Conservation (phyloP, 352 stramenopile species). For the Phytopythium ostracodes region DNA sequence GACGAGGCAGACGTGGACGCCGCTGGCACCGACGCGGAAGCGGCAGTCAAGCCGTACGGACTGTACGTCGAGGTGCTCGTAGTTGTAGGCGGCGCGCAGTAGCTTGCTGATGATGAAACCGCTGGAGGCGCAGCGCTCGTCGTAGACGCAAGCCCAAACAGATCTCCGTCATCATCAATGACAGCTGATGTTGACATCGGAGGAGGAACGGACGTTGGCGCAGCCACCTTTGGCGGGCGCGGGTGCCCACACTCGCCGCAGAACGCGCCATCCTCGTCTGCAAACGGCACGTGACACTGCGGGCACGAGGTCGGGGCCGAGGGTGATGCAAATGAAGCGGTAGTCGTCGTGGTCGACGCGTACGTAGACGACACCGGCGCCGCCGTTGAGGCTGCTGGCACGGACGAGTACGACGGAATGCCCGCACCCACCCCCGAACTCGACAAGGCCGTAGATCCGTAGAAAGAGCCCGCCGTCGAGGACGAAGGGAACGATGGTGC, state of each 20-base stretch:
- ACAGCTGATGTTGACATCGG: not conserved
- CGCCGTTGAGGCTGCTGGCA: not conserved
- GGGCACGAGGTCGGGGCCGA: conserved; percentile 22
- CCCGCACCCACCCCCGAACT: conserved; percentile 11
- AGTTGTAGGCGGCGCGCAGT: not conserved
- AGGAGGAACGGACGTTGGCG: not conserved
- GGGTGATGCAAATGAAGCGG: not conserved
- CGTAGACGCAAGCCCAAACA: conserved; percentile 47
- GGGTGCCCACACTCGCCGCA: conserved; percentile 74
- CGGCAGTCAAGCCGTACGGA: conserved; percentile 5
- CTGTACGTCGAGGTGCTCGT: conserved; percentile 7
- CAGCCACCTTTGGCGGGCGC: conserved; percentile 17
- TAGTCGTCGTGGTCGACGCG: conserved; percentile 13
- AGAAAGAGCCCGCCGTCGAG: conserved; percentile 11
- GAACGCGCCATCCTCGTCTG: conserved; percentile 50
- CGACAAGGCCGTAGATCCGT: conserved; percentile 12
- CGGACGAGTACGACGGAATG: conserved; percentile 14
- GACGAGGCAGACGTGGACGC: conserved; percentile 9
- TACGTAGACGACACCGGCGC: conserved; percentile 7
- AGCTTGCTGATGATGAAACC: conserved; percentile 5
- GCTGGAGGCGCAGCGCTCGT: conserved; percentile 16
- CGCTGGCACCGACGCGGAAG: conserved; percentile 1
- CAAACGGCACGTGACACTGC: conserved; percentile 50
- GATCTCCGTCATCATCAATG: conserved; percentile 41
- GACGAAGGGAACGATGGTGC: conserved; percentile 6